Evolutionary conservation across 192 early-diverging fungal species (phyloP).

Genomic region (Backusella australiensis): DNA sequence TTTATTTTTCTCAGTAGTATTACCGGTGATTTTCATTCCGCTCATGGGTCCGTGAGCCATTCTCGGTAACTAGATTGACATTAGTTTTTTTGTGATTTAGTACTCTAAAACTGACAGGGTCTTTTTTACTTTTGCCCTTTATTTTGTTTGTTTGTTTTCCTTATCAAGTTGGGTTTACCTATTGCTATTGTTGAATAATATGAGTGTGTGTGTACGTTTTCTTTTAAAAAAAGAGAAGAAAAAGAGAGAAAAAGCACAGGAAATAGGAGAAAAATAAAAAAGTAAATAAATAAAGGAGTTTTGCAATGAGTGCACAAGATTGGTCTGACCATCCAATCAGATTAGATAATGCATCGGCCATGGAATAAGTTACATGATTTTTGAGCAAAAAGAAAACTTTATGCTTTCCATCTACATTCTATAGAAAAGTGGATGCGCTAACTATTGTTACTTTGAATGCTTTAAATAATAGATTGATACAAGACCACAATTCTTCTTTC

Average conservation of each 20-base stretch:
- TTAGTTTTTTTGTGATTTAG: background rate
- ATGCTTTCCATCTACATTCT: background rate
- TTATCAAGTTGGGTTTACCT: too few species aligned
- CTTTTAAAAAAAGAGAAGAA: background rate
- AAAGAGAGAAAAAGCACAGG: background rate
- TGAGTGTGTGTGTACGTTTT: background rate
- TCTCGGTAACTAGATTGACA: conserved; percentile 6
- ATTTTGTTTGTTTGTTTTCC: too few species aligned
- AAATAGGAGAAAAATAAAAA: background rate
- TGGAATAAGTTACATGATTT: background rate
- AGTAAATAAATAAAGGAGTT: background rate
- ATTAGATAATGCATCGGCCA: background rate
- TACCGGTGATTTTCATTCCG: conserved; percentile 38
- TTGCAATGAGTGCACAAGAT: background rate
- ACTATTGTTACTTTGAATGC: too few species aligned
- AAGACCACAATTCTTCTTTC: too few species aligned
- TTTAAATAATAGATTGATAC: too few species aligned
- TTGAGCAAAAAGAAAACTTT: background rate
- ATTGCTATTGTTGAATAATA: too few species aligned
- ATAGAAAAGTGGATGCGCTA: background rate
- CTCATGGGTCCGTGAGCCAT: conserved; percentile 42
- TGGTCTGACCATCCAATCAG: background rate
- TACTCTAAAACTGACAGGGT: too few species aligned
- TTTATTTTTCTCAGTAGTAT: background rate
- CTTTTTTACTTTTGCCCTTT: too few species aligned